Evolutionary conservation across 768 basidiomycete genomes (phyloP), one percentile per base, ranked within the genome.

Genomic region (Podaxis sp.): DNA sequence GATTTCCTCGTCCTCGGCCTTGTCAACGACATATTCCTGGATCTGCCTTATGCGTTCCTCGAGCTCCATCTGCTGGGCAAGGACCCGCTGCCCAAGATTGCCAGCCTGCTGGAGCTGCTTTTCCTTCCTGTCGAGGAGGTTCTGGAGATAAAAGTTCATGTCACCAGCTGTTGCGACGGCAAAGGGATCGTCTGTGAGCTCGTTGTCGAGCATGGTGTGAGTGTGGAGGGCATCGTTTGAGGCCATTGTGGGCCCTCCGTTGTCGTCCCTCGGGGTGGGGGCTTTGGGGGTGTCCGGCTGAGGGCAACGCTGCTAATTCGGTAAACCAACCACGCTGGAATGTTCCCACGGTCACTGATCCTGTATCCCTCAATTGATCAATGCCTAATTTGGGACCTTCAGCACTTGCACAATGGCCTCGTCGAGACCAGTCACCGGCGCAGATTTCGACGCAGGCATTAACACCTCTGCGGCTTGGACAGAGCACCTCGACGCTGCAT

Each of bases 31-130:
- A 3, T 19, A 54, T n/a, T 65, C 58, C 52, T 67, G 89, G 57
- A 96, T 80, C 70, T 90, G 89, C 49, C 85, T 81, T 63, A 98
- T 93, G 56, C 93, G 85, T 71, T 90, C 88, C 75, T 97, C 93
- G 65, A 98, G 85, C 71, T 96, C 93, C 77, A 93, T 89, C 76
- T 94, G 94, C 79, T 98, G 96, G 19, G 87, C 85, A 64, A 98
- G 87, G 69, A 98, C 87, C 73, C 93, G 90, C 76, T 97, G 94
- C 56, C 96, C 96, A 71, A 98, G 87, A 59, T 88, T 90, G 40
- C 93, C 95, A 4, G 94, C 93, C 66, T 93, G 90, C 66, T 93
- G 88, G 37, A 98, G 88, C 74, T 98, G 94, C 71, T 88, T 87
- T 75, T 95, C 92, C 81, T 98, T 98, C 72, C 79, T 83, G 76